Percentiles rank a stretch among this genome's conserved stretches.
Conservation (phyloP, 768 basidiomycete genomes). For the Mycena maculata region DNA sequence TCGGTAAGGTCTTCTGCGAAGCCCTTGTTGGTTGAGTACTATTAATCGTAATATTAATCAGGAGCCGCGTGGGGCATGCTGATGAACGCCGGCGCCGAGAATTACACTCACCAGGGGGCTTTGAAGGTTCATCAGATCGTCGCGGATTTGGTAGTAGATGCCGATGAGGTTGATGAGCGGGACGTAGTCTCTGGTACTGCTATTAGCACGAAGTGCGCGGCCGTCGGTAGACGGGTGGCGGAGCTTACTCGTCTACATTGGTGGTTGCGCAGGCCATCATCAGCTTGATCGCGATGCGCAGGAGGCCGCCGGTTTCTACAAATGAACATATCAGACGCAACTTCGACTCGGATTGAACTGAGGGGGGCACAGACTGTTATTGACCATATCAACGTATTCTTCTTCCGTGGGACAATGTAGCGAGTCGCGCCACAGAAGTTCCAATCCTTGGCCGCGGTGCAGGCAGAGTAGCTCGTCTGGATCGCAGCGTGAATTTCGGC, state of each 20-base stretch:
- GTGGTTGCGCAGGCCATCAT: constrained; percentile 93
- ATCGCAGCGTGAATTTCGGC: background rate
- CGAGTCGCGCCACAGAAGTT: constrained; percentile 93
- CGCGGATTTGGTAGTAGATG: constrained; percentile 18
- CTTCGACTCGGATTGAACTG: background rate
- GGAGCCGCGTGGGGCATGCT: too few species aligned
- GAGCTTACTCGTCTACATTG: constrained; percentile 65
- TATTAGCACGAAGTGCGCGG: background rate
- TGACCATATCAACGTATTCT: constrained; percentile 95
- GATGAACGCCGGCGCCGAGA: too few species aligned
- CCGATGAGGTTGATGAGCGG: constrained; percentile 18
- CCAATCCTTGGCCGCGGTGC: constrained; percentile 94
- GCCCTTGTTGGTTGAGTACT: constrained; percentile 89
- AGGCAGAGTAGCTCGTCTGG: constrained; percentile 77
- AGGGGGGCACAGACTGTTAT: constrained; percentile 78
- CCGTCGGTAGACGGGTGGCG: background rate
- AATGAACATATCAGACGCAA: background rate
- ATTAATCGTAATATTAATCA: too few species aligned
- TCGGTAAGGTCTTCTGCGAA: constrained; percentile 96
- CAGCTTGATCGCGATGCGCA: constrained; percentile 90
- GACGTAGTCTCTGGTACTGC: constrained; percentile 2
- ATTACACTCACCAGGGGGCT: constrained; percentile 8
- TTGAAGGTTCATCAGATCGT: constrained; percentile 19
- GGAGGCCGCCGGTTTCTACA: constrained; percentile 92
- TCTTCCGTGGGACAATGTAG: constrained; percentile 92